Evolutionary conservation across 2,329 filamentous ascomycete genomes (phyloP).

Genomic region (Dothidotthia symphoricarpi): DNA sequence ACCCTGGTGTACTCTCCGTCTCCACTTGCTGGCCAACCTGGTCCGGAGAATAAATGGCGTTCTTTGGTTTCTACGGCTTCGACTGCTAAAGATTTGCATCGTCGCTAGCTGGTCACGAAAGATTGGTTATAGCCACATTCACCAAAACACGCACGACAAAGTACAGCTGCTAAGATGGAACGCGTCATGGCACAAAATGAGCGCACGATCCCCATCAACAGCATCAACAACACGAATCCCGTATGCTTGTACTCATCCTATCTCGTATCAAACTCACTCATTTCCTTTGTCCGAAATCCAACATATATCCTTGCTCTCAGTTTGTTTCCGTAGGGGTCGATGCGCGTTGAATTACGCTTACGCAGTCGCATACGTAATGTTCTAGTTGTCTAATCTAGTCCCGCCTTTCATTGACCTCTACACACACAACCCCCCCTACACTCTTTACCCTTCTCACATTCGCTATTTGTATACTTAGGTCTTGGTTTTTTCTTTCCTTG

Average conservation of each 20-base stretch:
- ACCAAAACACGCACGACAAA: not conserved
- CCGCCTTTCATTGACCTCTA: conserved; percentile 18
- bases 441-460: conserved; percentile 8
- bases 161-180: not conserved
- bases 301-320: not conserved
- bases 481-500: not conserved
- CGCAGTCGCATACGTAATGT: conserved; percentile 23
- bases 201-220: not conserved
- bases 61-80: not conserved
- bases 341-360: conserved; percentile 25
- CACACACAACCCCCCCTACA: conserved; percentile 8
- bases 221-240: not conserved
- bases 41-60: not conserved
- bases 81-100: conserved; percentile 2
- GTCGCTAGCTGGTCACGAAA: conserved; percentile 2
- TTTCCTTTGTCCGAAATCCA: conserved; percentile 7
- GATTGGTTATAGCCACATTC: not conserved
- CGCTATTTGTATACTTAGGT: not conserved
- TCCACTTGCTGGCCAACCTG: not conserved
- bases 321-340: conserved; percentile 18
- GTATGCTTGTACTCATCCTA: not conserved
- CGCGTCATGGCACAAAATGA: not conserved
- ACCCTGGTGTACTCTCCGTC: not conserved
- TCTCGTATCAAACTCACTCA: not conserved
- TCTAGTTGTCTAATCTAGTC: conserved; percentile 35